Percentiles rank a stretch among this genome's conserved stretches.
phyloP scores from a whole-genome alignment of 108 stramenopile genomes.

The Skeletonema marinoi region DNA sequence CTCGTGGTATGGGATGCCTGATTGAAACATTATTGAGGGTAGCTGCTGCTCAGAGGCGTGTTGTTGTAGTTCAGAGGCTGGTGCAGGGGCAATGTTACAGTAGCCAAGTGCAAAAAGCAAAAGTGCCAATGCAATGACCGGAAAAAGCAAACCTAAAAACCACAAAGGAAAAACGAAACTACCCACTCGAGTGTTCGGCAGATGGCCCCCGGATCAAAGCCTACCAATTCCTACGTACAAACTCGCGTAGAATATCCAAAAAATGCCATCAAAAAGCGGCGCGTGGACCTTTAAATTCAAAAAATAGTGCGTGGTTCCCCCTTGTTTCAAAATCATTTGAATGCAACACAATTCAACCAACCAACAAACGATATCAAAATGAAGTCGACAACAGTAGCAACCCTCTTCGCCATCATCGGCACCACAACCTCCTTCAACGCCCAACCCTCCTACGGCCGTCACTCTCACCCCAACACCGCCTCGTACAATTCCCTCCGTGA shows the following conservation, averaged over 20 bases:
- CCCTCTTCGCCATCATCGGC: neutral
- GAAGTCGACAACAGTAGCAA: neutral
- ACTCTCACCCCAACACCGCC: neutral
- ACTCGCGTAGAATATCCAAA: neutral
- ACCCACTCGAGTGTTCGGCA: neutral
- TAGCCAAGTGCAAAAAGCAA: no score
- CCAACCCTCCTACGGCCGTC: neutral
- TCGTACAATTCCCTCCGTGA: neutral
- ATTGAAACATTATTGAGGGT: conserved; percentile 38
- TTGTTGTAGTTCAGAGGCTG: no score
- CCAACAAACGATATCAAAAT: neutral
- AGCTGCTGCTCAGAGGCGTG: neutral
- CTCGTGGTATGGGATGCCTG: conserved; percentile 43
- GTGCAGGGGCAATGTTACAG: no score
- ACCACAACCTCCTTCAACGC: neutral
- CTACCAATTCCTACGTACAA: neutral
- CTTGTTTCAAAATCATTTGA: neutral
- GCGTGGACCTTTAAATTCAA: neutral
- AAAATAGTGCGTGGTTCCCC: no score
- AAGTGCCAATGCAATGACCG: no score
- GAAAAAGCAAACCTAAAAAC: no score
- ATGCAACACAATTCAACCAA: neutral
- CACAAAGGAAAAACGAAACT: no score
- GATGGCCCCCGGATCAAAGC: neutral
- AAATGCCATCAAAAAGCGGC: neutral